Base-by-base conservation (phyloP, 2,329 filamentous ascomycete genomes). In the Xylariales sp. region DNA sequence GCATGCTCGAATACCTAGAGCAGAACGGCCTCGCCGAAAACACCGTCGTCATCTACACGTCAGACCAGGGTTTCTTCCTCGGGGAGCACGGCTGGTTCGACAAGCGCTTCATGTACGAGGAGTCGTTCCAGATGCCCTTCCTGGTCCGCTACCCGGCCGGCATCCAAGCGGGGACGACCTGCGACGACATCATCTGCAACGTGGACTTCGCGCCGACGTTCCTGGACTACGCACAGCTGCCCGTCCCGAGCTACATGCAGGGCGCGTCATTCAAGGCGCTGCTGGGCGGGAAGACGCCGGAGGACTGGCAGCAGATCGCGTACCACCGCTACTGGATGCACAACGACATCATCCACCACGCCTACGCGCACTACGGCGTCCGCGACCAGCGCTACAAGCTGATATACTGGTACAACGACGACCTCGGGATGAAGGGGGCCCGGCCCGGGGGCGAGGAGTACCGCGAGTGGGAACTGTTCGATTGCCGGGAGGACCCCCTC, bases 321-420 rank as follows among this genome's bases (percentile, higher is more conserved):
- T 87, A 86, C 64, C 84, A 87, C 65, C 80, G 84, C 0, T 87
- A 87, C 75, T 87, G 84, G 84, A 87, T 87, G 85, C 83, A 87
- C 73, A 80, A 80, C 28, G 84, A 87, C 64, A 74, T 79, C 0
- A 83, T 84, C 8, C 84, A 87, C 67, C 71, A 85, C 6, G 83
- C 82, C 0, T 82, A 82, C 67, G 84, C 85, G 0, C 85, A 87
- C 72, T 87, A 87, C 62, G 85, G 85, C 1, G 78, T 86, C 6
- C 78, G 85, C 0, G 78, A 87, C 67, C 82, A 84, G 70, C 73
- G 83, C 3, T 86, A 86, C 70, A 87, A 87, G 79, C 70, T 87
- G 2, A 87, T 87, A 18, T 87, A 86, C 74, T 87, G 84, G 85
- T 87, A 87, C 68, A 84, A 84, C 56, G 82, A 86, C 23, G 53